A percentile compares a stretch with the other conserved stretches of the same genome.
These are phyloP conservation scores for Nemania serpens DNA, from an alignment of 2,329 filamentous ascomycete species.

Conservation along the genomic window DNA sequence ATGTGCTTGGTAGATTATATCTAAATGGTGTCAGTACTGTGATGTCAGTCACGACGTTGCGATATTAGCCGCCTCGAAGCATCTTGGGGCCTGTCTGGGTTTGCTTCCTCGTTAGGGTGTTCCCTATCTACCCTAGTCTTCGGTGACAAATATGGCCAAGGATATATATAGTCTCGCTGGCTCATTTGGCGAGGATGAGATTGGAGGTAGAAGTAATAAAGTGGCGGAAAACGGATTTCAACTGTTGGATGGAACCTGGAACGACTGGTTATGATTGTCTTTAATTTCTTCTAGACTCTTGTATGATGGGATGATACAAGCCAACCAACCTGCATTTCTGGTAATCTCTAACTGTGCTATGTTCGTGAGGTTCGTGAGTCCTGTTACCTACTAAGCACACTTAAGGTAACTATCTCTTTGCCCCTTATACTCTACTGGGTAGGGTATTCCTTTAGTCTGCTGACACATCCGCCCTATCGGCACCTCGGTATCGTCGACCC, in stretches of 20 bases:
- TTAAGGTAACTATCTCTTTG: too few species aligned
- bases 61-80: neutral
- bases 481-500: too few species aligned
- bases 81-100: neutral
- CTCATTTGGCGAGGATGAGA: neutral
- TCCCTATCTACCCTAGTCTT: neutral
- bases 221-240: too few species aligned
- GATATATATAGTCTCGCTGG: neutral
- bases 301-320: constrained; percentile 1
- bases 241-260: neutral
- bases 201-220: neutral
- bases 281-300: constrained; percentile 7
- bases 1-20: constrained; percentile 4
- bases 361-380: neutral
- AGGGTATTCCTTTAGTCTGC: too few species aligned
- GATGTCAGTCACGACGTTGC: neutral
- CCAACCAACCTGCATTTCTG: neutral
- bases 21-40: neutral
- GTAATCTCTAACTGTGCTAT: neutral
- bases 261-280: constrained; percentile 4
- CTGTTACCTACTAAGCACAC: too few species aligned
- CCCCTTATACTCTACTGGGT: too few species aligned
- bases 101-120: neutral
- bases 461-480: too few species aligned
- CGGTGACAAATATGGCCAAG: neutral